phyloP scores from a whole-genome alignment of 495 filamentous ascomycete species.

The Penicillium ochrochloron region DNA sequence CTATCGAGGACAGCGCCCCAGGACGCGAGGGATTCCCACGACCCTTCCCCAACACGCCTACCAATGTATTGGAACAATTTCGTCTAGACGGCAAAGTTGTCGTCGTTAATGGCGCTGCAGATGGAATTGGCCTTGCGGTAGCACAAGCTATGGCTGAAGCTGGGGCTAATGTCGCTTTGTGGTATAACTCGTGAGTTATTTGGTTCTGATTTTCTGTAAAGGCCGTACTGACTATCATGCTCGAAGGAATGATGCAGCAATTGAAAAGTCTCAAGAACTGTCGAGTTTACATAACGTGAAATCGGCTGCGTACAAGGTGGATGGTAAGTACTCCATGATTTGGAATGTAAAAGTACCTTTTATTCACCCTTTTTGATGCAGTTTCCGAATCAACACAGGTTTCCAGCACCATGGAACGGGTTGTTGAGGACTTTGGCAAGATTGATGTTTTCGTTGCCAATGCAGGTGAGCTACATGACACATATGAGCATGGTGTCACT shows the following conservation, averaged over 20 bases:
- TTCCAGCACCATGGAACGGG: constrained; percentile 35
- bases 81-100: constrained; percentile 46
- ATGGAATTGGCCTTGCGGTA: constrained; percentile 43
- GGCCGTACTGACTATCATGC: not conserved
- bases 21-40: constrained; percentile 44
- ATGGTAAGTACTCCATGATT: constrained; percentile 27
- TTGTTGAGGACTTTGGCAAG: constrained; percentile 50
- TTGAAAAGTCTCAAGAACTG: constrained; percentile 39
- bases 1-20: constrained; percentile 38
- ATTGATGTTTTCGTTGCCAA: constrained; percentile 57
- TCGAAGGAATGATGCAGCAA: constrained; percentile 37
- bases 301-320: constrained; percentile 45
- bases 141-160: constrained; percentile 44
- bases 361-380: constrained; percentile 8
- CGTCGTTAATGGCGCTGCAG: constrained; percentile 40
- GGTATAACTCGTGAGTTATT: constrained; percentile 46
- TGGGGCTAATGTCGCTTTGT: constrained; percentile 37
- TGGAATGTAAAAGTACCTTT: not conserved
- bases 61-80: constrained; percentile 51
- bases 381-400: constrained; percentile 45
- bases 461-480: constrained; percentile 17
- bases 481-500: not conserved
- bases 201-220: not conserved
- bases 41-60: constrained; percentile 46
- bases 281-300: constrained; percentile 39